These are phyloP conservation scores for Aschersonia sp. DNA, from an alignment of 2,329 filamentous ascomycete genomes.

Conservation along the genomic window DNA sequence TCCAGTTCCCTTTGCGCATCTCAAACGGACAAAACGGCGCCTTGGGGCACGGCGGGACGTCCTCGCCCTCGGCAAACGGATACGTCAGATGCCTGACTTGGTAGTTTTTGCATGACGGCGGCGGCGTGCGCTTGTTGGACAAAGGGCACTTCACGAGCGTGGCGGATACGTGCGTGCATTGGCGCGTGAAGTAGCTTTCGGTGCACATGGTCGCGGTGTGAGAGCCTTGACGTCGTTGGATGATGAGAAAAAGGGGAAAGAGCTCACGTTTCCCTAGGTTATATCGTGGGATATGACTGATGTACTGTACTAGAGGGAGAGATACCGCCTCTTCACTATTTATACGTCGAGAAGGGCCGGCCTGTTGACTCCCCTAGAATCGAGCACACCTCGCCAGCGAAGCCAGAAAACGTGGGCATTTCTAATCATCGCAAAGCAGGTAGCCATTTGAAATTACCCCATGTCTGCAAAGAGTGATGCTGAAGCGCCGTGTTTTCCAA, in stretches of 20 bases:
- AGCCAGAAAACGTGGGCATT: too few species aligned
- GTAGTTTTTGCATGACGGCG: conserved; percentile 27
- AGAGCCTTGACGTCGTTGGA: not conserved
- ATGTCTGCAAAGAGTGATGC: too few species aligned
- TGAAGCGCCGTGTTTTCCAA: too few species aligned
- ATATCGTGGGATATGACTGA: too few species aligned
- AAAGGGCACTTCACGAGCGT: conserved; percentile 28
- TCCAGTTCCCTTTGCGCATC: conserved; percentile 33
- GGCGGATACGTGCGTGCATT: conserved; percentile 33
- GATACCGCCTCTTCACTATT: not conserved
- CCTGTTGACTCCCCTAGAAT: too few species aligned
- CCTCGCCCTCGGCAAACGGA: conserved; percentile 30
- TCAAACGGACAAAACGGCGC: conserved; percentile 34
- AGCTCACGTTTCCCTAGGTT: too few species aligned
- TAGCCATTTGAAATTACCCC: too few species aligned
- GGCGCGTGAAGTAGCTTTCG: not conserved
- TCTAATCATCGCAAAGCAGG: too few species aligned
- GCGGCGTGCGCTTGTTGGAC: conserved; percentile 17
- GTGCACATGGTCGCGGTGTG: conserved; percentile 1
- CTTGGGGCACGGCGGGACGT: conserved; percentile 25
- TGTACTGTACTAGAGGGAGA: not conserved
- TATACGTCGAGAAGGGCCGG: not conserved
- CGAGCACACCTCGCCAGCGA: too few species aligned
- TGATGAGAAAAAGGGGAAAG: too few species aligned
- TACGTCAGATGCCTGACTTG: conserved; percentile 28